Evolutionary conservation across 2,329 filamentous ascomycete species (phyloP).

Genomic region (Aaosphaeria pasadenensis): DNA sequence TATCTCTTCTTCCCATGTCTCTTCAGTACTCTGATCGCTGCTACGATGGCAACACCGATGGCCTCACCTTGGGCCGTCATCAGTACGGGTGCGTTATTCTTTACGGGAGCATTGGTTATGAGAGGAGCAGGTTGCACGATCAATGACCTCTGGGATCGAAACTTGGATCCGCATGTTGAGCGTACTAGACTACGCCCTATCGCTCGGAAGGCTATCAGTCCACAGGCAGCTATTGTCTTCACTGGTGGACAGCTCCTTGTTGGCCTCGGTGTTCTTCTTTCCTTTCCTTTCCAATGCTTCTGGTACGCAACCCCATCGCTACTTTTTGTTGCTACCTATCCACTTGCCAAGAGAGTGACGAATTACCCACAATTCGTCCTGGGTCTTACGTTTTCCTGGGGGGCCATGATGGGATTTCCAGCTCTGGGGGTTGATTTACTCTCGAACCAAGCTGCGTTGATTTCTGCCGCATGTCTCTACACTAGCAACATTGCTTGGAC

Average conservation of each 20-base stretch:
- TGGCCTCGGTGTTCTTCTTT: conserved; percentile 70
- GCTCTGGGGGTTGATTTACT: conserved; percentile 77
- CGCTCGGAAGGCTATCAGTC: conserved; percentile 72
- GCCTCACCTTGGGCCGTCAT: conserved; percentile 59
- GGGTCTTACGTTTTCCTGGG: conserved; percentile 85
- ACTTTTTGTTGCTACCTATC: conserved; percentile 71
- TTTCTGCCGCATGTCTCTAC: conserved; percentile 69
- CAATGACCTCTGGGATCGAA: conserved; percentile 87
- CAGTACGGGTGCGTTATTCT: conserved; percentile 66
- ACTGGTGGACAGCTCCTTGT: conserved; percentile 71
- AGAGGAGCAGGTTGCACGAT: conserved; percentile 84
- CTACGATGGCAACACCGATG: conserved; percentile 63
- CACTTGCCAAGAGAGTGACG: conserved; percentile 80
- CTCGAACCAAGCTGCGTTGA: conserved; percentile 58
- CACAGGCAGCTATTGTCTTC: conserved; percentile 68
- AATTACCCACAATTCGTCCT: conserved; percentile 84
- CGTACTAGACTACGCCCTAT: conserved; percentile 78
- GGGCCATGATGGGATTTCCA: conserved; percentile 82
- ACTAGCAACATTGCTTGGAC: conserved; percentile 82
- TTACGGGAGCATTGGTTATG: conserved; percentile 77
- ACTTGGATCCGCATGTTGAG: conserved; percentile 76
- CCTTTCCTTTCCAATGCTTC: conserved; percentile 71
- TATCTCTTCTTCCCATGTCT: conserved; percentile 85
- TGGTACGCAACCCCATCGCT: conserved; percentile 76
- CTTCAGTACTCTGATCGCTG: conserved; percentile 79